phyloP scores from a whole-genome alignment of 139 green algal species.

The Picochlorum costavermella region DNA sequence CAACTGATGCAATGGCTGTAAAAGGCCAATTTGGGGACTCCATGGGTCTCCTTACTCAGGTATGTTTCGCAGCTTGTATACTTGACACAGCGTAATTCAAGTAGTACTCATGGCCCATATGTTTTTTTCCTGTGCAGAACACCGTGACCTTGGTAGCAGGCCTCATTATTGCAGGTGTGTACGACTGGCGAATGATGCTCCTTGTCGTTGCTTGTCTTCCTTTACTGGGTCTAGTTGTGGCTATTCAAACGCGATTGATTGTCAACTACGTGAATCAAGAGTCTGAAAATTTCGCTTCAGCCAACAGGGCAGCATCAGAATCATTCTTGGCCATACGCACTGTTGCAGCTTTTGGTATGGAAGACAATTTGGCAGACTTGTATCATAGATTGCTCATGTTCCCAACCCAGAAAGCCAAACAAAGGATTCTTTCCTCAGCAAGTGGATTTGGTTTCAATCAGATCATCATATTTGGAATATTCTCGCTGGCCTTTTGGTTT shows the following conservation, averaged over 20 bases:
- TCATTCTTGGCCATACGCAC: constrained; percentile 59
- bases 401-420: constrained; percentile 24
- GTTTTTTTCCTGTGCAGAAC: constrained; percentile 21
- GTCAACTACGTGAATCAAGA: constrained; percentile 18
- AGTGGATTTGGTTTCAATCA: constrained; percentile 45
- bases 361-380: constrained; percentile 31
- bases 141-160: constrained; percentile 39
- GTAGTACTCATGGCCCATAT: neutral
- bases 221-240: constrained; percentile 38
- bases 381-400: constrained; percentile 24
- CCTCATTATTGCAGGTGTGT: constrained; percentile 55
- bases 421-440: constrained; percentile 23
- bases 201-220: constrained; percentile 64
- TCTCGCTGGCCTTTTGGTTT: constrained; percentile 61
- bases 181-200: constrained; percentile 67
- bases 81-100: neutral
- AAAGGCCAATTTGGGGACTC: constrained; percentile 36
- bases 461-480: constrained; percentile 57
- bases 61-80: neutral
- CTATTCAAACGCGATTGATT: constrained; percentile 46
- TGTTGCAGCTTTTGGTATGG: constrained; percentile 61
- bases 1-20: constrained; percentile 47
- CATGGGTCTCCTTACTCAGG: constrained; percentile 24
- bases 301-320: constrained; percentile 64
- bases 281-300: constrained; percentile 45